A percentile compares a stretch with the other conserved stretches of the same genome.
Evolutionary conservation across 1,284 basidiomycete genomes (phyloP).

Genomic region (Trichosporon sp.): DNA sequence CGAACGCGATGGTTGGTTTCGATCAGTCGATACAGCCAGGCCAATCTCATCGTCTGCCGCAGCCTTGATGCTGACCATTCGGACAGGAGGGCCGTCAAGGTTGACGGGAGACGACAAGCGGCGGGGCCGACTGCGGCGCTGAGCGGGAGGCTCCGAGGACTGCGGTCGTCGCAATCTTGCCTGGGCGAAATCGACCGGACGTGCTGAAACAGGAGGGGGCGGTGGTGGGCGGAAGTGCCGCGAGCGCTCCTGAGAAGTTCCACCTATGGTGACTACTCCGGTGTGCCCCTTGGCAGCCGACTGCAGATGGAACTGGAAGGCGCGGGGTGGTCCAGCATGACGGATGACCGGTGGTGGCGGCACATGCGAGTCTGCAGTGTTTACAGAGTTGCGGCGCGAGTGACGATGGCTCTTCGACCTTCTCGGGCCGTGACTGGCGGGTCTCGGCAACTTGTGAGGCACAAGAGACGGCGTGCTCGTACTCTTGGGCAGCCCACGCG

Average conservation of each 20-base stretch:
- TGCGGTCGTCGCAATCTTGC: neutral
- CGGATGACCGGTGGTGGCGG: conserved; percentile 3
- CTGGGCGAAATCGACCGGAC: conserved; percentile 16
- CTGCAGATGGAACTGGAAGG: conserved; percentile 15
- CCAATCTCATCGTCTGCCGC: conserved; percentile 26
- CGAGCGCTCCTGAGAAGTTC: neutral
- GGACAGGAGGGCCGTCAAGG: conserved; percentile 4
- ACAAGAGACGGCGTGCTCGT: neutral
- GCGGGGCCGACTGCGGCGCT: conserved; percentile 3
- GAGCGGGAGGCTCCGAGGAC: neutral
- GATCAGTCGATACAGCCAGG: conserved; percentile 27
- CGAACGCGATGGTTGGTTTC: neutral
- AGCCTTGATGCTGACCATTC: neutral
- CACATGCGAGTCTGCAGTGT: neutral
- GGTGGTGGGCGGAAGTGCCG: conserved; percentile 2
- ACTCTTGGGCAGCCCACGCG: neutral
- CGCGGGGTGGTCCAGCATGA: conserved; percentile 12
- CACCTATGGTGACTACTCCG: neutral
- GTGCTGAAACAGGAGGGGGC: conserved; percentile 3
- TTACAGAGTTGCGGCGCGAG: neutral
- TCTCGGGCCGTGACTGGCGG: neutral
- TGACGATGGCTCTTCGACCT: neutral
- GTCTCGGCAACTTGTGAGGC: neutral
- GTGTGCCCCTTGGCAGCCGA: neutral
- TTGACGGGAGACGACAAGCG: conserved; percentile 9